Conservation (phyloP, 495 filamentous ascomycete genomes). For the Neurospora terricola region DNA sequence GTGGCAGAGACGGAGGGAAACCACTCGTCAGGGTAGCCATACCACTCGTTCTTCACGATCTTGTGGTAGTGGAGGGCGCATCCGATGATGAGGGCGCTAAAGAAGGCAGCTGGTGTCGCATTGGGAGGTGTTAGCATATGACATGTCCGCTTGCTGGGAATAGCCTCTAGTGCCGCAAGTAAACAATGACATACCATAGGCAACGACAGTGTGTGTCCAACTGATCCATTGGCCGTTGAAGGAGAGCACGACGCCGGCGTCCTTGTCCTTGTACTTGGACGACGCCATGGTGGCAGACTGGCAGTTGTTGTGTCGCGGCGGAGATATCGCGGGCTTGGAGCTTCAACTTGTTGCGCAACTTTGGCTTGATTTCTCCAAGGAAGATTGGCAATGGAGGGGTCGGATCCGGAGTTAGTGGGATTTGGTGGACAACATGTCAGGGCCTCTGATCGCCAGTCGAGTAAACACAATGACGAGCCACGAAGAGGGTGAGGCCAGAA, state of each 20-base stretch:
- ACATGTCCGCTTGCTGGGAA: neutral
- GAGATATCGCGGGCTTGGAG: neutral
- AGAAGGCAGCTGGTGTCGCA: conserved; percentile 57
- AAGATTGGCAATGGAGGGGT: neutral
- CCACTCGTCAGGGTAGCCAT: conserved; percentile 96
- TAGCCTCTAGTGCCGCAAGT: neutral
- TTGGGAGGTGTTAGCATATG: conserved; percentile 1
- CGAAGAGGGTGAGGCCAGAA: neutral
- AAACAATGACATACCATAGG: conserved; percentile 51
- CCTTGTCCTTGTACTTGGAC: conserved; percentile 67
- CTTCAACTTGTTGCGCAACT: neutral
- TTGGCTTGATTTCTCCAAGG: neutral
- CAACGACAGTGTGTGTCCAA: conserved; percentile 73
- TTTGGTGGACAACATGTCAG: neutral
- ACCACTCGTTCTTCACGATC: conserved; percentile 97
- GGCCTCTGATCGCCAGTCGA: neutral
- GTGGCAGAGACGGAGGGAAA: conserved; percentile 97
- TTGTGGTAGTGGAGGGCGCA: conserved; percentile 83
- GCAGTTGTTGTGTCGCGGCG: neutral
- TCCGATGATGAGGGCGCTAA: conserved; percentile 83
- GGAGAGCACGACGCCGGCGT: conserved; percentile 63
- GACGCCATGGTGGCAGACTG: conserved; percentile 29
- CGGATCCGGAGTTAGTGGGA: neutral
- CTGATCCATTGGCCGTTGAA: conserved; percentile 89
- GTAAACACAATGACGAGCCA: neutral